Percentiles rank a stretch among this genome's conserved stretches.
These are phyloP conservation scores for Neurospora intermedia DNA, from an alignment of 495 filamentous ascomycete genomes.

Conservation along the genomic window DNA sequence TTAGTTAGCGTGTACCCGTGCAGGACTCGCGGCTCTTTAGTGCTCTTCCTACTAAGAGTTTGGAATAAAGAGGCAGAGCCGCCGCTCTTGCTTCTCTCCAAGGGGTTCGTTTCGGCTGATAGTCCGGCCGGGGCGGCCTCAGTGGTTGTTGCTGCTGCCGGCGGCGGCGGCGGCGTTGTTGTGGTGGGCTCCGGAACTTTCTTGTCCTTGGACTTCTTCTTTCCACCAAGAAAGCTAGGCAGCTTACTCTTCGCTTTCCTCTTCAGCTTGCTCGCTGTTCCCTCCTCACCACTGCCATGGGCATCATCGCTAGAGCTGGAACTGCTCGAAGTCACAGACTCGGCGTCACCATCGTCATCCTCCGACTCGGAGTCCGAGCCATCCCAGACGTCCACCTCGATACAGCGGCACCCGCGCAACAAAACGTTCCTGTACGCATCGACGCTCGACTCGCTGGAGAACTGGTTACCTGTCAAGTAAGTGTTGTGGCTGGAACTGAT, in stretches of 20 bases:
- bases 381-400: conserved; percentile 96
- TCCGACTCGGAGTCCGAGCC: conserved; percentile 48
- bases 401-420: conserved; percentile 73
- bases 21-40: conserved; percentile 62
- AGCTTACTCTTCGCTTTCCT: conserved; percentile 27
- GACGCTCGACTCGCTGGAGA: conserved; percentile 71
- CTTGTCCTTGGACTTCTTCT: conserved; percentile 4
- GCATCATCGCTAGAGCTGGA: conserved; percentile 17
- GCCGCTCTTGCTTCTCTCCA: not conserved
- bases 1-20: conserved; percentile 89
- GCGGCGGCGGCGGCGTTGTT: not conserved
- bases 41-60: conserved; percentile 7
- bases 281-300: conserved; percentile 6
- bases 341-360: conserved; percentile 15
- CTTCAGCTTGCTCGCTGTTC: conserved; percentile 19
- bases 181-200: not conserved
- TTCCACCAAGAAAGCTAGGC: conserved; percentile 26
- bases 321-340: conserved; percentile 5
- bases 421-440: conserved; percentile 80
- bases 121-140: not conserved
- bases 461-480: conserved; percentile 84
- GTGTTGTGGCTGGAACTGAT: conserved; percentile 93
- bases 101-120: not conserved
- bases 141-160: not conserved
- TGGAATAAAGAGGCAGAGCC: not conserved